These are phyloP conservation scores for Agarophyton chilense DNA, from an alignment of 23 red algal species.

Conservation along the genomic window DNA sequence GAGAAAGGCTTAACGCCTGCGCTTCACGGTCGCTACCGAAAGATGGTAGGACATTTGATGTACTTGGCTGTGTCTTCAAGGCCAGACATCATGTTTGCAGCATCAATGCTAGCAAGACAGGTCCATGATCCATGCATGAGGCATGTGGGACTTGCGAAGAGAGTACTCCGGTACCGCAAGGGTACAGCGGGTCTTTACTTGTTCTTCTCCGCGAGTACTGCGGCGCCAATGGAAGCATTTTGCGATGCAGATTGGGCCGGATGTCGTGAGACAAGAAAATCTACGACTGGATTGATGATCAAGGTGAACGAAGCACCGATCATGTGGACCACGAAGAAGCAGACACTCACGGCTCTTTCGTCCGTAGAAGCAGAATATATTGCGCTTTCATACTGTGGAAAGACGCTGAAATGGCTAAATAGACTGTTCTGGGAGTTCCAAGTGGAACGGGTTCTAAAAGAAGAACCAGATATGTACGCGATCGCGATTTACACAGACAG, in stretches of 20 bases:
- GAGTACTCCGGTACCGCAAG: background rate
- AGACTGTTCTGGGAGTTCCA: constrained; percentile 9
- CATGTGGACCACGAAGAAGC: constrained; percentile 15
- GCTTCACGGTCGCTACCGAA: background rate
- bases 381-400: background rate
- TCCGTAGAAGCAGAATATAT: constrained; percentile 57
- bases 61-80: background rate
- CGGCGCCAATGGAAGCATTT: background rate
- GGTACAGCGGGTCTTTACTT: background rate
- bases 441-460: background rate
- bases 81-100: constrained; percentile 29
- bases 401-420: constrained; percentile 13
- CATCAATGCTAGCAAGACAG: background rate
- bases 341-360: constrained; percentile 2
- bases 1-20: background rate
- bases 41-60: constrained; percentile 4
- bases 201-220: background rate
- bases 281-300: background rate
- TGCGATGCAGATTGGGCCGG: constrained; percentile 43
- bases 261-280: constrained; percentile 25
- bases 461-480: background rate
- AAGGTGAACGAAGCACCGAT: constrained; percentile 19
- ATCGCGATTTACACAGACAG: background rate
- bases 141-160: background rate
- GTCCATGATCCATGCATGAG: background rate